Evolutionary conservation across 768 basidiomycete genomes (phyloP), one percentile per base, ranked within the genome.

Genomic region (Lentinula aciculospora): DNA sequence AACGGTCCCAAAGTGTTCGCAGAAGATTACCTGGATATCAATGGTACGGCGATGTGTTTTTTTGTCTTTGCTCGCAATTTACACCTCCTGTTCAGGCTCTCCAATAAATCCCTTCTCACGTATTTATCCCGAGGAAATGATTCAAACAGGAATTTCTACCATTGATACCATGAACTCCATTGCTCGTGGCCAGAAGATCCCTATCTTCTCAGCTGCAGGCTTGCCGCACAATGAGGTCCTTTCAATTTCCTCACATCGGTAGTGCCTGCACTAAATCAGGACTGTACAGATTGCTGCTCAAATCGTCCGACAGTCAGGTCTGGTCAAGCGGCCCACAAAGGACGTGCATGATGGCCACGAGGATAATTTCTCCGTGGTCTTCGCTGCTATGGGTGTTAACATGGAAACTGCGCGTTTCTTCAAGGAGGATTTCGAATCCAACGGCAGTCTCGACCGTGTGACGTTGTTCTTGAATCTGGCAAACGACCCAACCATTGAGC

Each of bases 61-160:
- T 62, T 21, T 57, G 62, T 58, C 15, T 53, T 9, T 57, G 42
- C 47, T 17, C 46, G 44, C 40, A 23, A 44, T 57, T 62, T 21
- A 58, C 50, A 32, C 27, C 42, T 37, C 58, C 32, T 50, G 54
- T 63, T 44, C 62, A 96, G 95, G 95, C 60, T 96, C 94, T 4
- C 97, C 97, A 44, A 99, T 98, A 76, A 99, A 96, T 72, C 94
- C 94, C 21, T 96, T 87, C 72, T 92, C 92, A 61, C 94, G 97
- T 70, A 98, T 98, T 76, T 98, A 99, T 77, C 97, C 97, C 60
- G 97, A 98, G 74, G 97, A 99, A 76, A 99, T 99, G 97, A 98
- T 99, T 62, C 97, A 99, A 74, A 99, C 97, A 34, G 97, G 97
- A 74, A 98, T 98, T 67, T 99, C 97, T 44, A 99, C 97, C 25